A percentile compares a stretch with the other conserved stretches of the same genome.
Evolutionary conservation across 1,284 basidiomycete genomes (phyloP).

Genomic region (Ceratorhiza oryzae-sativae): DNA sequence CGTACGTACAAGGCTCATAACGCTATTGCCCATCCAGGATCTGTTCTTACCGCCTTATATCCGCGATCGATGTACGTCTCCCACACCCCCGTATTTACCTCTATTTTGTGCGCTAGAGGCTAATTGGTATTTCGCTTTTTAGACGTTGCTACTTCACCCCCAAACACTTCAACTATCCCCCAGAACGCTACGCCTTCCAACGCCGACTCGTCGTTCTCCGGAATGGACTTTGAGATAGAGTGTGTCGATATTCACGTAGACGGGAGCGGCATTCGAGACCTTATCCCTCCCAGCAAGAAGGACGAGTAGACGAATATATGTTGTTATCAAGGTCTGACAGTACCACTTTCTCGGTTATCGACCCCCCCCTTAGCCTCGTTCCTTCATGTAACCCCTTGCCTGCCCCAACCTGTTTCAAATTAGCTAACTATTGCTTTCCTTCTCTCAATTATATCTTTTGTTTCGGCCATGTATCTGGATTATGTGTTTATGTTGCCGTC

Average conservation of each 20-base stretch:
- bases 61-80: slow-evolving; percentile 74
- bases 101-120: slow-evolving; percentile 41
- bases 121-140: slow-evolving; percentile 41
- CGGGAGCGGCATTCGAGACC: slow-evolving; percentile 72
- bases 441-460: slow-evolving; percentile 6
- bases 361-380: background rate
- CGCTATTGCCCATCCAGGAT: slow-evolving; percentile 57
- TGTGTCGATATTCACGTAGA: slow-evolving; percentile 80
- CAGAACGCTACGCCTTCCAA: slow-evolving; percentile 51
- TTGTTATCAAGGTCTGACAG: background rate
- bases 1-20: slow-evolving; percentile 1
- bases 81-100: slow-evolving; percentile 51
- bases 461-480: slow-evolving; percentile 26
- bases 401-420: slow-evolving; percentile 1
- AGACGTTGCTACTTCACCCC: slow-evolving; percentile 83
- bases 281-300: slow-evolving; percentile 60
- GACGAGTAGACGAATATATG: background rate
- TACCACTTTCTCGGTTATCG: background rate
- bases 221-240: slow-evolving; percentile 76
- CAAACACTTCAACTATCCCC: slow-evolving; percentile 65
- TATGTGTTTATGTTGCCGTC: slow-evolving; percentile 24
- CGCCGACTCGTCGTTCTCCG: slow-evolving; percentile 69
- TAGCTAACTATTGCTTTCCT: background rate
- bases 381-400: slow-evolving; percentile 11
- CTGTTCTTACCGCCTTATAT: slow-evolving; percentile 84